Evolutionary conservation across 345 rosid species (phyloP), one percentile per base, ranked within the genome.

Genomic region (Hirschfeldia incana): DNA sequence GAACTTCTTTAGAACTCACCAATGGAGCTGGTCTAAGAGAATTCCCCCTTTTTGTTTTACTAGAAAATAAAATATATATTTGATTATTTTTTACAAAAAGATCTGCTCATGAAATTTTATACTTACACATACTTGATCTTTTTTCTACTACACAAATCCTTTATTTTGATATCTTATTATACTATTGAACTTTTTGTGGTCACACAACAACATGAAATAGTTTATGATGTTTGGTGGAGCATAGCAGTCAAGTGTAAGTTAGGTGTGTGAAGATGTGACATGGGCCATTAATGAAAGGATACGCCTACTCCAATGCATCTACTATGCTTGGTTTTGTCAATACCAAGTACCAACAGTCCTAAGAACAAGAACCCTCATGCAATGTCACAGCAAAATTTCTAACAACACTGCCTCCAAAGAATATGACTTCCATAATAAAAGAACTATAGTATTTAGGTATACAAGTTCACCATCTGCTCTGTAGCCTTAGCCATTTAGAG

Each of bases 251-350:
- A 69, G 64, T 62, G 34, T 49, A 2, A 60, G 72, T 73, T 53
- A 59, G 73, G 73, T 78, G 2, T 65, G 73, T 78, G 81, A 77
- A 78, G 36, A 71, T 65, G 76, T 78, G 44, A 62, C 70, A 70
- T 34, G 16, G 0, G 0, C 17, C 62, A 72, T 65, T 65, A 34
- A 58, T 17, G 27, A 53, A 53, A 16, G 26, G 60, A 53, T 53
- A 53, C 9, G 4, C 60, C 71, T 15, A 65, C 62, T 65, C 72
- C 29, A 12, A 13, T 30, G 44, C 67, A 71, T 72, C 39, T 39
- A 63, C 21, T 21, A 21, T 21, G 21, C 21, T 21, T 21, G 46
- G 37, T 34, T 65, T 17, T 72, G 21, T 21, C 21, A 21, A 21
- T 49, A 30, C 58, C 77, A 55, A 72, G 72, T 3, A 66, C 67